Evolutionary conservation across 2,329 filamentous ascomycete species (phyloP), one percentile per base, ranked within the genome.

Genomic region (Xylaria sp.): DNA sequence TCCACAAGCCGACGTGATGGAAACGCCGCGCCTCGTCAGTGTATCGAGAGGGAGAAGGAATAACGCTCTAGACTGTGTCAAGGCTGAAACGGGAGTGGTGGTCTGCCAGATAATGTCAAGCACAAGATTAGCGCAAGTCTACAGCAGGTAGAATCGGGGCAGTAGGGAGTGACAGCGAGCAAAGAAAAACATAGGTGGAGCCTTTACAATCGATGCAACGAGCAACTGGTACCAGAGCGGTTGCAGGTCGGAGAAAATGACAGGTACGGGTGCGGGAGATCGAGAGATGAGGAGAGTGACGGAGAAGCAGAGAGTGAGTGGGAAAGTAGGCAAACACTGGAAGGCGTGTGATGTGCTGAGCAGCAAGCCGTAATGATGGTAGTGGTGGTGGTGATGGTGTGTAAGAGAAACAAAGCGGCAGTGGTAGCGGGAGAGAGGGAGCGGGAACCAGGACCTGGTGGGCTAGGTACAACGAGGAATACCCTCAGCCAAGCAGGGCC

Each of bases 401-500:
- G 70, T 71, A 66, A 72, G 71, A 67, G 69, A 68, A 70, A 65
- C 68, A 71, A 70, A 70, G 70, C 61, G 65, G 64, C 53, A 70
- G 63, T 71, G 64, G 68, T 64, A 69, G 70, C 65, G 65, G 68
- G 70, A 71, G 67, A 67, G 63, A 65, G 67, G 64, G 61, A 69
- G 61, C 63, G 69, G 69, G 67, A 69, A 64, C 69, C 63, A 69
- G 64, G 63, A 71, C 67, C 61, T 58, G 63, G 61, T 64, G 64
- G 67, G 64, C 69, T 51, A 65, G 70, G 60, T 68, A 67, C 50
- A 66, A 55, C 57, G 53, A 63, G 50, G 53, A 61, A 48, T 27
- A 55, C 36, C 56, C 67, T 67, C 47, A 69, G 70, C 68, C 64
- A 69, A 72, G 71, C 69, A 71, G 71, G 71, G 68, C 74, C 74